Conservation (phyloP, 108 stramenopile species). For the Conticribra guillardii region DNA sequence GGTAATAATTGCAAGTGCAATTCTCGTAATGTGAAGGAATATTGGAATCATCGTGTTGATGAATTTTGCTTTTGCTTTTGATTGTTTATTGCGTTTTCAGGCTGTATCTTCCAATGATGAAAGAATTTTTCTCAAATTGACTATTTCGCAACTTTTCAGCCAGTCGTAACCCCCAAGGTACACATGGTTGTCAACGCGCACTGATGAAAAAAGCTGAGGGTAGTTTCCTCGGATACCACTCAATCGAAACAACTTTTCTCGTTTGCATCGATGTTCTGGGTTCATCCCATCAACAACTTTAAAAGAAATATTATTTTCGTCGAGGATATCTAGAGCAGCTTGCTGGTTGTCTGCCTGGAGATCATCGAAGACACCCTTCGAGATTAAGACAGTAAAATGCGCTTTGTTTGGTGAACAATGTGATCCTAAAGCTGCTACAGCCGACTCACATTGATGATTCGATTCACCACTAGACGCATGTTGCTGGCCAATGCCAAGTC, state of each 20-base stretch:
- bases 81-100: too few species aligned
- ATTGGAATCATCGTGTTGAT: too few species aligned
- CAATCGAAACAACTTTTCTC: constrained; percentile 34
- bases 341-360: constrained; percentile 25
- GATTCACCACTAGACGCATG: background rate
- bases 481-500: background rate
- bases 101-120: too few species aligned
- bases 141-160: constrained; percentile 9
- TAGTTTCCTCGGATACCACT: constrained; percentile 49
- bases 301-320: constrained; percentile 31
- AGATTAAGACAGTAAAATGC: constrained; percentile 5
- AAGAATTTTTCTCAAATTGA: constrained; percentile 17
- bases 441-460: too few species aligned
- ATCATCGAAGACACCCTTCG: constrained; percentile 25
- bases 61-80: too few species aligned
- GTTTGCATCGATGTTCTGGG: constrained; percentile 21
- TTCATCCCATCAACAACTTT: constrained; percentile 61
- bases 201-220: constrained; percentile 44
- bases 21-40: too few species aligned
- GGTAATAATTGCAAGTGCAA: too few species aligned
- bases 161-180: constrained; percentile 46
- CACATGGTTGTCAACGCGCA: background rate
- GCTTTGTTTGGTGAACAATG: background rate
- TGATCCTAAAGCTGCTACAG: background rate
- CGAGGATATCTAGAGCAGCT: constrained; percentile 11